Conservation (phyloP, 192 early-diverging fungal species). For the Umbelopsis ramanniana region DNA sequence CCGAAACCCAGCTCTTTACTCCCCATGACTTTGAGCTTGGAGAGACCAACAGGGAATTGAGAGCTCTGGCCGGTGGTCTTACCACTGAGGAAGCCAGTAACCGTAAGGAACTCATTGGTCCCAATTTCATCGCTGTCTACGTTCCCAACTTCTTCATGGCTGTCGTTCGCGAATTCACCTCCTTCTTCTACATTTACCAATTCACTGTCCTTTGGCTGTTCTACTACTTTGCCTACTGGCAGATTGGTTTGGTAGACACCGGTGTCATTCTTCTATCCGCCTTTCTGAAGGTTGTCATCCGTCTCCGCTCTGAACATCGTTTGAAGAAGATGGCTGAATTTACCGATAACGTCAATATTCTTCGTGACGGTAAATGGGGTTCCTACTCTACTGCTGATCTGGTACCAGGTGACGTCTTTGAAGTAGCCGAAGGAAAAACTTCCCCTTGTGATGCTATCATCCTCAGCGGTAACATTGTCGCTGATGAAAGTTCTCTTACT, state of each 20-base stretch:
- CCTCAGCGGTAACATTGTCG: conserved; percentile 61
- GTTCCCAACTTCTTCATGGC: conserved; percentile 61
- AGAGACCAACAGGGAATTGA: conserved; percentile 46
- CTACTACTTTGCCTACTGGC: conserved; percentile 59
- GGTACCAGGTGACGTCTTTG: conserved; percentile 77
- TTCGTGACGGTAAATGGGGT: conserved; percentile 62
- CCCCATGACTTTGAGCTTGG: conserved; percentile 64
- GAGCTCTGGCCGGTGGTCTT: conserved; percentile 50
- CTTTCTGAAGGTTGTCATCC: conserved; percentile 55
- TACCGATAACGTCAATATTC: conserved; percentile 49
- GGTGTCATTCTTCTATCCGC: conserved; percentile 55
- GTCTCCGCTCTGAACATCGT: conserved; percentile 54
- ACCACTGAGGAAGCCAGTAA: conserved; percentile 50
- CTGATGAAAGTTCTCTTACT: conserved; percentile 71
- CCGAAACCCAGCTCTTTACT: conserved; percentile 53
- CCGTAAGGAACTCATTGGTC: conserved; percentile 64
- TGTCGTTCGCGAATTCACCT: conserved; percentile 59
- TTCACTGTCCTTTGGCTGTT: conserved; percentile 55
- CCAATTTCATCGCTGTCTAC: conserved; percentile 71
- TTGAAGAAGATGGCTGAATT: conserved; percentile 68
- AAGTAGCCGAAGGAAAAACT: conserved; percentile 51
- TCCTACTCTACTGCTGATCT: conserved; percentile 53
- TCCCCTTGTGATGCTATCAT: conserved; percentile 56
- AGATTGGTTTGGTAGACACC: conserved; percentile 59
- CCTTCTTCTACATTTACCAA: conserved; percentile 65